Evolutionary conservation across 139 green algal genomes (phyloP).

Genomic region (Axilococcus clingmanii): DNA sequence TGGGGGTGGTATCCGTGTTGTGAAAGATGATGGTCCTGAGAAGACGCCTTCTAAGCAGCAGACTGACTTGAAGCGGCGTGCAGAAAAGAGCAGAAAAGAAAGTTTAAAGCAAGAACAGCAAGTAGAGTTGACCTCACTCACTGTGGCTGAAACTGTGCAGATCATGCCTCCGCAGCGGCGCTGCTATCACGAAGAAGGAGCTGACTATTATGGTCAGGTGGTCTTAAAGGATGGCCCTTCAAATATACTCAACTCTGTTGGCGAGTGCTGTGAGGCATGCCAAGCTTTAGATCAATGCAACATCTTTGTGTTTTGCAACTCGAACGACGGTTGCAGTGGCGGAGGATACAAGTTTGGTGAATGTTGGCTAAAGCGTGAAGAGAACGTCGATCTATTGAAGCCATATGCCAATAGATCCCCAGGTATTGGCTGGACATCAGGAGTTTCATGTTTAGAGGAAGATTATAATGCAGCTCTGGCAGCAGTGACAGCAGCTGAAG

Average conservation of each 20-base stretch:
- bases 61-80: too few relatives aligned
- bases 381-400: constrained; percentile 8
- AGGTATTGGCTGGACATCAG: constrained; percentile 39
- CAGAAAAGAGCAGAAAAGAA: too few relatives aligned
- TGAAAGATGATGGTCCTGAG: too few relatives aligned
- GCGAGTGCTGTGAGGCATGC: constrained; percentile 18
- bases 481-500: constrained; percentile 1
- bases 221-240: constrained; percentile 1
- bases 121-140: too few relatives aligned
- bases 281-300: constrained; percentile 13
- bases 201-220: constrained; percentile 22
- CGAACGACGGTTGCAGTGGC: constrained; percentile 1
- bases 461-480: constrained; percentile 11
- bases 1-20: too few relatives aligned
- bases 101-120: too few relatives aligned
- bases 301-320: constrained; percentile 9
- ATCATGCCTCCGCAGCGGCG: too few relatives aligned
- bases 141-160: too few relatives aligned
- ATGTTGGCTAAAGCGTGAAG: constrained; percentile 29
- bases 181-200: too few relatives aligned
- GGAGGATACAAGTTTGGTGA: constrained; percentile 1
- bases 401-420: constrained; percentile 1
- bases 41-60: too few relatives aligned
- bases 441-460: constrained; percentile 17
- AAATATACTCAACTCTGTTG: constrained; percentile 2